These are phyloP conservation scores for Gaertneriomyces semiglobifer DNA, from an alignment of 192 early-diverging fungal genomes.

Conservation along the genomic window DNA sequence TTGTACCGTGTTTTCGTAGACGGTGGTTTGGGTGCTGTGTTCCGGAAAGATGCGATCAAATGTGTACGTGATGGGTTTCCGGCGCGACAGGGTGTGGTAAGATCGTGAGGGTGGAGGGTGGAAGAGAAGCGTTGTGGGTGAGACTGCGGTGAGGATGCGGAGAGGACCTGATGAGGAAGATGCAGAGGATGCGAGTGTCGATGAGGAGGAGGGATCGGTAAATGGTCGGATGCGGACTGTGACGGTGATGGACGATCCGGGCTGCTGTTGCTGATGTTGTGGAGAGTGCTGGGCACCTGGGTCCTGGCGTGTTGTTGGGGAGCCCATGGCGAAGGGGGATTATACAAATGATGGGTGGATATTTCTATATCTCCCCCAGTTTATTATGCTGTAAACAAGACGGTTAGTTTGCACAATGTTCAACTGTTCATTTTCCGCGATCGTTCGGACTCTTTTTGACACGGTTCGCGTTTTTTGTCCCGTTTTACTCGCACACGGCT, in stretches of 20 bases:
- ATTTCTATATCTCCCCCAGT: too few relatives aligned
- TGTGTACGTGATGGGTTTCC: conserved; percentile 63
- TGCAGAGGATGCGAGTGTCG: conserved; percentile 26
- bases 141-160: neutral
- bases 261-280: too few relatives aligned
- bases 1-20: conserved; percentile 66
- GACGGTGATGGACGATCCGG: conserved; percentile 23
- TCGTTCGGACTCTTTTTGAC: too few relatives aligned
- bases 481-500: too few relatives aligned
- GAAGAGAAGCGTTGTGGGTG: neutral
- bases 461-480: too few relatives aligned
- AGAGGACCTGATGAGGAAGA: conserved; percentile 4
- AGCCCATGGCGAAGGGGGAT: too few relatives aligned
- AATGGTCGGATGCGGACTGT: conserved; percentile 29
- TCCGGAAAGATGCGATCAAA: conserved; percentile 80
- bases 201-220: conserved; percentile 12
- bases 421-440: too few relatives aligned
- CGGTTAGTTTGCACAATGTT: too few relatives aligned
- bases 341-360: too few relatives aligned
- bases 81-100: conserved; percentile 25
- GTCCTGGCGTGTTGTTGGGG: too few relatives aligned
- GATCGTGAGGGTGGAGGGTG: conserved; percentile 12
- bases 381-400: too few relatives aligned
- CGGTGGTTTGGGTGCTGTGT: conserved; percentile 63
- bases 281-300: too few relatives aligned